Conservation (phyloP, 208 protist species). For the Trypanosoma caninum region DNA sequence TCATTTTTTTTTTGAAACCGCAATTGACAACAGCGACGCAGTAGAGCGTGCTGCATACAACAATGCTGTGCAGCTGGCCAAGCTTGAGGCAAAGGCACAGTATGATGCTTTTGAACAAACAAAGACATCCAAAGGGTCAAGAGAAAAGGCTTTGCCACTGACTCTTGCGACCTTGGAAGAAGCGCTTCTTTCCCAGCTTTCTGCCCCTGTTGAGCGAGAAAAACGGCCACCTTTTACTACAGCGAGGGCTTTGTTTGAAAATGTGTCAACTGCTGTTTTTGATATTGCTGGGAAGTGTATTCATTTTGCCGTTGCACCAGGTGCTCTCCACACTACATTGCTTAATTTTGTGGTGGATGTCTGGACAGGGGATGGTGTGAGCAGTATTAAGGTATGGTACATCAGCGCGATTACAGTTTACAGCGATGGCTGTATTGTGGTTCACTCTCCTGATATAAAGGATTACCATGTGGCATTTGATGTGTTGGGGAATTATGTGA, state of each 20-base stretch:
- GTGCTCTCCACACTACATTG: constrained; percentile 8
- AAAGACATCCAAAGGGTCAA: constrained; percentile 23
- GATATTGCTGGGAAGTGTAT: constrained; percentile 4
- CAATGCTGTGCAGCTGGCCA: constrained; percentile 40
- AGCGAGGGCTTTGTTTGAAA: constrained; percentile 9
- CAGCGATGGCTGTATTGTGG: constrained; percentile 44
- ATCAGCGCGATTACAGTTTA: constrained; percentile 29
- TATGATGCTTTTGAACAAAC: constrained; percentile 36
- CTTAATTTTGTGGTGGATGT: constrained; percentile 33
- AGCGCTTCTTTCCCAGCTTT: constrained; percentile 36
- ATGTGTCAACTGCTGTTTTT: constrained; percentile 14
- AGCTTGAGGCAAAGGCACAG: constrained; percentile 46
- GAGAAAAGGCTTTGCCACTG: constrained; percentile 25
- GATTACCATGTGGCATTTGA: constrained; percentile 43
- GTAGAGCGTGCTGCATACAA: constrained; percentile 39
- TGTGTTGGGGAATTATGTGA: constrained; percentile 39
- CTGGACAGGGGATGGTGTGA: constrained; percentile 30
- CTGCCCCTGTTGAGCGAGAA: constrained; percentile 18
- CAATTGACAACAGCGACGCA: constrained; percentile 57
- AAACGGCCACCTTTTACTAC: constrained; percentile 13
- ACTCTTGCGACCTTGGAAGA: constrained; percentile 61
- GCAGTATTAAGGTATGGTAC: constrained; percentile 16
- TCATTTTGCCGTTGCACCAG: constrained; percentile 10
- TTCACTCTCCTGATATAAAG: constrained; percentile 31
- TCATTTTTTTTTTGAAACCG: constrained; percentile 50